Evolutionary conservation across 2,329 filamentous ascomycete genomes (phyloP).

Genomic region (Alternaria solani): DNA sequence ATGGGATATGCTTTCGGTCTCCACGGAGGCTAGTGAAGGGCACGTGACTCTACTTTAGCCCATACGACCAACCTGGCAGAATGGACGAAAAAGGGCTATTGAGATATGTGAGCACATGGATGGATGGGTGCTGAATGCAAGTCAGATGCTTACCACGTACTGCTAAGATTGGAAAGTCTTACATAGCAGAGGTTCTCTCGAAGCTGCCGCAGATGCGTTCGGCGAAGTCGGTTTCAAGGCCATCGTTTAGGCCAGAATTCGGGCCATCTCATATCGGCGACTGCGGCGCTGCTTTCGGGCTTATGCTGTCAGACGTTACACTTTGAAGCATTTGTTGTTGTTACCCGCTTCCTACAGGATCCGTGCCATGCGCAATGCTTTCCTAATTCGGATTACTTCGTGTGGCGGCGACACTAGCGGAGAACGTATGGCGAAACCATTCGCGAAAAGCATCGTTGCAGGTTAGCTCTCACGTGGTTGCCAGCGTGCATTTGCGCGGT

Average conservation of each 20-base stretch:
- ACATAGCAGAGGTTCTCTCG: background rate
- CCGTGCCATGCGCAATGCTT: conserved; percentile 18
- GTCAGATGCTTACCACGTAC: background rate
- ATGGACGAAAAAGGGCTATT: background rate
- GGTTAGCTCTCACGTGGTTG: conserved; percentile 23
- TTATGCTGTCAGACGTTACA: conserved; percentile 1
- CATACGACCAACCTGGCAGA: background rate
- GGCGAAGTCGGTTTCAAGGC: background rate
- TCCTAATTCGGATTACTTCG: conserved; percentile 18
- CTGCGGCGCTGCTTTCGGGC: conserved; percentile 8
- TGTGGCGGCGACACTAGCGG: conserved; percentile 8
- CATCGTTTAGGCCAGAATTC: background rate
- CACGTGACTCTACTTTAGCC: conserved; percentile 1
- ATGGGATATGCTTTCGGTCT: background rate
- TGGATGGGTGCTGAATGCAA: background rate
- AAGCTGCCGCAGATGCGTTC: background rate
- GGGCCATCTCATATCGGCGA: background rate
- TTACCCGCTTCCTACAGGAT: conserved; percentile 5
- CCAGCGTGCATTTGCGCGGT: background rate
- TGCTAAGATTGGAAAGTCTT: background rate
- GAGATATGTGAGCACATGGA: background rate
- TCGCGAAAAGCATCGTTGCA: conserved; percentile 23
- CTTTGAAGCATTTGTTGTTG: conserved; percentile 4
- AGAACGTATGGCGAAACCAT: conserved; percentile 9
- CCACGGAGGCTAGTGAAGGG: background rate